phyloP scores from a whole-genome alignment of 2,329 filamentous ascomycete species.

The Diaporthe amygdali region DNA sequence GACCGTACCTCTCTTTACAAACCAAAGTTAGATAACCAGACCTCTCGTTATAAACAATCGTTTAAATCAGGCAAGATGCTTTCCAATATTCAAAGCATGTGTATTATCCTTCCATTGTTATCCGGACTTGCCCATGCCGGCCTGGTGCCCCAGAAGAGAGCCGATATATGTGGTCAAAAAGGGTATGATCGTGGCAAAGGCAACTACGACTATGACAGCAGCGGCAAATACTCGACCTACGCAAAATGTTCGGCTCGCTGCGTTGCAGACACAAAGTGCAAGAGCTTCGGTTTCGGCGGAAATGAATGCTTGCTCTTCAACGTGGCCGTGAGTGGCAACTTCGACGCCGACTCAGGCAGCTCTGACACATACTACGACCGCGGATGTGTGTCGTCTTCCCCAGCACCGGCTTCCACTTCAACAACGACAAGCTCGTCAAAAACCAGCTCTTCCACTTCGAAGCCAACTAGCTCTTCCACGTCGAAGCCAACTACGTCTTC shows the following conservation, averaged over 20 bases:
- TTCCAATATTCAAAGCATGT: neutral
- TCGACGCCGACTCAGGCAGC: neutral
- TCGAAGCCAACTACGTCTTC: neutral
- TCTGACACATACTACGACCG: constrained; percentile 9
- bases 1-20: neutral
- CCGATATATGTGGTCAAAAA: constrained; percentile 11
- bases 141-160: constrained; percentile 9
- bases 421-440: neutral
- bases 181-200: constrained; percentile 9
- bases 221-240: neutral
- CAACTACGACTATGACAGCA: constrained; percentile 8
- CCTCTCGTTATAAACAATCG: neutral
- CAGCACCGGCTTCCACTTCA: neutral
- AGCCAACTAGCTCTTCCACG: neutral
- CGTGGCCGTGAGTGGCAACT: constrained; percentile 14
- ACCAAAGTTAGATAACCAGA: neutral
- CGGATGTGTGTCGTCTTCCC: neutral
- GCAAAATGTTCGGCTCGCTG: constrained; percentile 10
- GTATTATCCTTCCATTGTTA: neutral
- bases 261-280: constrained; percentile 4
- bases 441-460: neutral
- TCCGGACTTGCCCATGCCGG: neutral
- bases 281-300: constrained; percentile 7
- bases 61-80: neutral
- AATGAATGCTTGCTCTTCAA: constrained; percentile 15